Evolutionary conservation across 2,329 filamentous ascomycete genomes (phyloP).

Genomic region (Diaporthe sp.): DNA sequence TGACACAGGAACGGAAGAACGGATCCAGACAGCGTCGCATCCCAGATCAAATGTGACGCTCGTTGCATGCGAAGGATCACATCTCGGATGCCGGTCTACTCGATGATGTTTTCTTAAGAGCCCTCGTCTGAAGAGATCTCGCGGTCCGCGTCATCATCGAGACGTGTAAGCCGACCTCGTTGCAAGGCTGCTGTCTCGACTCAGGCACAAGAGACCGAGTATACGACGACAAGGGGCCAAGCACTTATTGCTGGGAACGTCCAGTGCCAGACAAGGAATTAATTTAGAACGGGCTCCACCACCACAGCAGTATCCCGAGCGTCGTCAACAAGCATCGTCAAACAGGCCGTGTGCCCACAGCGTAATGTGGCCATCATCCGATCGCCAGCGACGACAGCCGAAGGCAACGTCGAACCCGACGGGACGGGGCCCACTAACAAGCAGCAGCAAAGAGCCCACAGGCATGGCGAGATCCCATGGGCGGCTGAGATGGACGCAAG

Average conservation of each 20-base stretch:
- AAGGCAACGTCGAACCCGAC: constrained; percentile 6
- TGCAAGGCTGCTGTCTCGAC: background rate
- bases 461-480: constrained; percentile 15
- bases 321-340: background rate
- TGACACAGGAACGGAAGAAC: constrained; percentile 3
- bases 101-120: background rate
- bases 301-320: background rate
- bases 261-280: background rate
- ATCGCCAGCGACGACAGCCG: constrained; percentile 22
- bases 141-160: background rate
- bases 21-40: constrained; percentile 29
- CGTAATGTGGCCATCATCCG: constrained; percentile 13
- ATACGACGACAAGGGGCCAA: background rate
- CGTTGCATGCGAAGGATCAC: background rate
- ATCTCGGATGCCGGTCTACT: constrained; percentile 1
- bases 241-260: background rate
- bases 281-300: background rate
- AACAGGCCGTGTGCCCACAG: background rate
- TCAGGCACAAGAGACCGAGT: background rate
- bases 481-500: background rate
- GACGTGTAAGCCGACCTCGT: background rate
- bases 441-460: constrained; percentile 25
- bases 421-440: constrained; percentile 1
- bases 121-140: background rate
- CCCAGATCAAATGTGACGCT: background rate